A percentile compares a stretch with the other conserved stretches of the same genome.
Conservation (phyloP, 345 rosid genomes). For the Turnera subulata region DNA sequence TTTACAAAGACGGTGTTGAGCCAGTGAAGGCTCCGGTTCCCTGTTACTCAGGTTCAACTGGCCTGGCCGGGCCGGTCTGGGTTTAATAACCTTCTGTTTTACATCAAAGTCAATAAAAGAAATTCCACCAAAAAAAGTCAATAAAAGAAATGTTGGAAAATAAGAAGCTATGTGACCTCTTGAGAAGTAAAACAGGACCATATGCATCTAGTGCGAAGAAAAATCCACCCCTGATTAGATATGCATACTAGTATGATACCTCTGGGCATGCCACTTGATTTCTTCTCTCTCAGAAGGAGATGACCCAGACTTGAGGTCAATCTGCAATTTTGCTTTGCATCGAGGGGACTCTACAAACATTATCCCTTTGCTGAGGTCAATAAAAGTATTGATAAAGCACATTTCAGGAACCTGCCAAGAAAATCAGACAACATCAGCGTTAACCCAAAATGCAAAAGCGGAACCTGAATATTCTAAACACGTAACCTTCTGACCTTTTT, state of each 20-base stretch:
- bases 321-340: slow-evolving; percentile 55
- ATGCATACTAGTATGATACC: slow-evolving; percentile 26
- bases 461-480: background rate
- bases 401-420: slow-evolving; percentile 78
- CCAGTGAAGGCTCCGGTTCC: too few relatives aligned
- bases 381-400: slow-evolving; percentile 62
- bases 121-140: too few relatives aligned
- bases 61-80: too few relatives aligned
- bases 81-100: too few relatives aligned
- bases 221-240: background rate
- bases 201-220: too few relatives aligned
- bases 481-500: slow-evolving; percentile 58
- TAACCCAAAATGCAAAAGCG: background rate
- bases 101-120: too few relatives aligned
- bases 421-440: slow-evolving; percentile 14
- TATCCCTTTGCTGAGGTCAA: slow-evolving; percentile 56
- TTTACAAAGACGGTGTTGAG: too few relatives aligned
- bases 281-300: slow-evolving; percentile 37
- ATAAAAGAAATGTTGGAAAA: too few relatives aligned
- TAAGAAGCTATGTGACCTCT: too few relatives aligned
- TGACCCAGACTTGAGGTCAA: slow-evolving; percentile 47
- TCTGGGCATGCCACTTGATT: slow-evolving; percentile 37
- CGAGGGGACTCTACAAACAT: slow-evolving; percentile 56
- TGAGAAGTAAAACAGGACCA: too few relatives aligned
- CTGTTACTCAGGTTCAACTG: too few relatives aligned